Percentiles rank a stretch among this genome's conserved stretches.
Evolutionary conservation across 371 early-diverging fungal species (phyloP).

Genomic region (Syncephalastrum racemosum): DNA sequence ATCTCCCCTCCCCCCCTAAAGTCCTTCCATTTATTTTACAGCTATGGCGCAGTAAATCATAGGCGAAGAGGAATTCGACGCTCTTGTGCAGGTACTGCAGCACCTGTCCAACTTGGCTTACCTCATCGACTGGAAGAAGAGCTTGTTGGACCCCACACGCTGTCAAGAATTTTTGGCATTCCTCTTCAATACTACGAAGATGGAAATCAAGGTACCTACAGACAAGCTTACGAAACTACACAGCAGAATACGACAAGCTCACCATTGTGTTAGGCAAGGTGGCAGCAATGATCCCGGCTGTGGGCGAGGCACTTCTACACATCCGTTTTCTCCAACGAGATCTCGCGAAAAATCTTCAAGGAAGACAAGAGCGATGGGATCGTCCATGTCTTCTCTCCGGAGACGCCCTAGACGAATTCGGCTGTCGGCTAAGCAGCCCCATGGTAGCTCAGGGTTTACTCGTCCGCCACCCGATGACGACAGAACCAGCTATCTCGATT

Average conservation of each 20-base stretch:
- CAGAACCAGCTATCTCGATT: not conserved
- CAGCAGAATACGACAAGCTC: not conserved
- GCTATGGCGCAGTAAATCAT: too few species aligned
- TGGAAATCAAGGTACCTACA: slow-evolving; percentile 13
- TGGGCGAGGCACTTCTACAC: slow-evolving; percentile 18
- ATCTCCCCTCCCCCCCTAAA: too few species aligned
- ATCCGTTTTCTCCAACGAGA: slow-evolving; percentile 17
- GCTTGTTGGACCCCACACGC: slow-evolving; percentile 3
- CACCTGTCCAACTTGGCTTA: slow-evolving; percentile 1
- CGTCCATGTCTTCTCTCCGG: not conserved
- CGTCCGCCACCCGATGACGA: not conserved
- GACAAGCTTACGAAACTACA: slow-evolving; percentile 5
- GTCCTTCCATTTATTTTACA: too few species aligned
- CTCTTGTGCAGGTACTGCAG: not conserved
- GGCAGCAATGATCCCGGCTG: slow-evolving; percentile 16
- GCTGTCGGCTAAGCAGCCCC: slow-evolving; percentile 3
- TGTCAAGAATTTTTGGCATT: slow-evolving; percentile 17
- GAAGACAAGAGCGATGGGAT: slow-evolving; percentile 11
- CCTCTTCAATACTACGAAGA: slow-evolving; percentile 12
- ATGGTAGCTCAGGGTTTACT: not conserved
- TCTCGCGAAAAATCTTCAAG: slow-evolving; percentile 2
- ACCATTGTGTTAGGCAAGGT: slow-evolving; percentile 8
- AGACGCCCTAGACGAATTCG: slow-evolving; percentile 1
- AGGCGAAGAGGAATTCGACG: too few species aligned
- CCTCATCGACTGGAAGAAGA: slow-evolving; percentile 13